Evolutionary conservation across 331 rosid genomes (phyloP), one percentile per base, ranked within the genome.

Genomic region (Quercus tomentella): DNA sequence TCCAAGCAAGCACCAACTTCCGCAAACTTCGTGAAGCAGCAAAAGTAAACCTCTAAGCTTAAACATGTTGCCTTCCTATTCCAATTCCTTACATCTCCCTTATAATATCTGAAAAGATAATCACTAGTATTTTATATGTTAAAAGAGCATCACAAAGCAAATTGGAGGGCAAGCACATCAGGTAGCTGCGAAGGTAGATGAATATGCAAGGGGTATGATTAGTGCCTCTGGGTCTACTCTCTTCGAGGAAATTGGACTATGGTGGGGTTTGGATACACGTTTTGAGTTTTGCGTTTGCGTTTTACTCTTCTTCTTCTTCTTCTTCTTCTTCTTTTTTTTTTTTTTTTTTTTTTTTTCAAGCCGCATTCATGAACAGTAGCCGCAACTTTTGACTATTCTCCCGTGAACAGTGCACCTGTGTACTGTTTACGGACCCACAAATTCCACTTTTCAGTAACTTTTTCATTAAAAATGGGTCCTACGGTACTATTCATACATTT

Each of bases 21-120:
- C 88, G 93, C 12, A 88, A 87, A 73, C 88, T 94, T 49, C 87
- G 97, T 45, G 97, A 92, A 83, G 92, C 91, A 60, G 97, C 97
- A 41, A 94, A 92, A 84, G 98, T 92, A 89, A 81, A 56, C 58
- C 68, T 31, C 76, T 74, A 67, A 57, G 74, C 63, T 81, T 77
- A 21, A 57, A 26, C 28, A 51, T 21, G 21, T 70, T 73, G 2
- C 67, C 55, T 69, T 60, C 55, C 43, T 52, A 33, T 78, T 26
- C 60, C 77, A 57, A 60, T 73, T 33, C 23, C 65, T 73, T 79
- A 11, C 14, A 49, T 56, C 61, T 54, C 21, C 77, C 71, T 73
- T 85, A 67, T 25, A 80, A 69, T 45, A 28, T 23, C 52, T 25
- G 2, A 23, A 70, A 73, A 77, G 52, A 60, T 54, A 31, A 82